These are phyloP conservation scores for Cytospora mali DNA, from an alignment of 2,329 filamentous ascomycete species.

Conservation along the genomic window DNA sequence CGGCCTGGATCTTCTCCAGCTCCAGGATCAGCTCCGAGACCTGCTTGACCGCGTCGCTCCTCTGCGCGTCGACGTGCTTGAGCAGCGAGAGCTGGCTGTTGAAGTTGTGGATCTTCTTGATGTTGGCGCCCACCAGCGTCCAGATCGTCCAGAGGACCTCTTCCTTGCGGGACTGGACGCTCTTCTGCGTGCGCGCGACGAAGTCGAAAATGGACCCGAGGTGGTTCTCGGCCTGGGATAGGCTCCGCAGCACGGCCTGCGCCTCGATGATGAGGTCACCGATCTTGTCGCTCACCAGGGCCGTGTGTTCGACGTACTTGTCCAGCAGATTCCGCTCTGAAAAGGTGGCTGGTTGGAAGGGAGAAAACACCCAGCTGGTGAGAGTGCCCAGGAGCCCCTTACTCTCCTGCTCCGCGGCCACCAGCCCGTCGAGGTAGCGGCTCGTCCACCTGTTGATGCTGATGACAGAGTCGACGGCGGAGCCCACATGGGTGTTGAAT, in stretches of 20 bases:
- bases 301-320: slow-evolving; percentile 75
- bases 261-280: slow-evolving; percentile 69
- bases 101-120: slow-evolving; percentile 60
- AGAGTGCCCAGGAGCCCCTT: slow-evolving; percentile 42
- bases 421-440: slow-evolving; percentile 66
- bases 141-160: slow-evolving; percentile 71
- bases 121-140: slow-evolving; percentile 74
- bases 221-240: slow-evolving; percentile 69
- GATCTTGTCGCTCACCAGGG: slow-evolving; percentile 71
- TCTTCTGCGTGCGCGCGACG: slow-evolving; percentile 63
- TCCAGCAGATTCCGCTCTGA: slow-evolving; percentile 67
- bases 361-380: slow-evolving; percentile 54
- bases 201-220: slow-evolving; percentile 72
- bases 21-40: slow-evolving; percentile 72
- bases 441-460: slow-evolving; percentile 76
- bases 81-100: slow-evolving; percentile 67
- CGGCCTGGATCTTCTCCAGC: slow-evolving; percentile 71
- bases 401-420: slow-evolving; percentile 42
- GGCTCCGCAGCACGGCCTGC: slow-evolving; percentile 64
- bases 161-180: slow-evolving; percentile 60
- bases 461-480: slow-evolving; percentile 73
- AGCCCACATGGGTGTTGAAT: slow-evolving; percentile 77
- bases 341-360: slow-evolving; percentile 64
- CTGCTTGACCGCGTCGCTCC: slow-evolving; percentile 66
- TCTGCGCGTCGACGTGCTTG: slow-evolving; percentile 65